Conservation (phyloP, 495 filamentous ascomycete species). For the Xylaria flabelliformis region DNA sequence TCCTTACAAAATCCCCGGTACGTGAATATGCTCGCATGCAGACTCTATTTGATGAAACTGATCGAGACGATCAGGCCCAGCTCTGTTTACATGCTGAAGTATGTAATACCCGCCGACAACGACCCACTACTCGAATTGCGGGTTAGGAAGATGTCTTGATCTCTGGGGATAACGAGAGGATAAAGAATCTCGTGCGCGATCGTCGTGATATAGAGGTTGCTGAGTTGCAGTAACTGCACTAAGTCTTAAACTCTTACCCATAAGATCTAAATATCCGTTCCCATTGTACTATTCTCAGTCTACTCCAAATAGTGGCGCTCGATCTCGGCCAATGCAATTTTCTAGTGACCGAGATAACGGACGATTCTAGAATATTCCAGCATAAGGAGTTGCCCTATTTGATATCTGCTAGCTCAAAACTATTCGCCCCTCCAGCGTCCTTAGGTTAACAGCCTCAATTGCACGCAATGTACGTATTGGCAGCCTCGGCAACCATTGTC, state of each 20-base stretch:
- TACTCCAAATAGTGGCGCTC: background rate
- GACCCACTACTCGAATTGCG: background rate
- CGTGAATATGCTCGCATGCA: background rate
- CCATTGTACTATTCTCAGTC: background rate
- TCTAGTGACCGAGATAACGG: background rate
- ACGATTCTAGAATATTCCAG: background rate
- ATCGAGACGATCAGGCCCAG: background rate
- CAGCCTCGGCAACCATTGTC: background rate
- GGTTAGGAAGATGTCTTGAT: background rate
- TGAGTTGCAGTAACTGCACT: background rate
- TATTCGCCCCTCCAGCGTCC: background rate
- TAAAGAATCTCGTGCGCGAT: background rate
- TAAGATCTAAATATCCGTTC: background rate
- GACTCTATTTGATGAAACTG: background rate
- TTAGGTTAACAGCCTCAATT: background rate
- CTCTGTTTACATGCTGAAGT: conserved; percentile 8
- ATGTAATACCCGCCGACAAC: background rate
- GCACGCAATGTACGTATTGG: background rate
- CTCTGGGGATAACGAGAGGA: background rate
- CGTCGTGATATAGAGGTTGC: background rate
- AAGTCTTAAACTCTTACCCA: background rate
- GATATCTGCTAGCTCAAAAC: background rate
- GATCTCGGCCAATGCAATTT: background rate
- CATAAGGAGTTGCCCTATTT: background rate
- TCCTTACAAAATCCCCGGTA: conserved; percentile 11